phyloP scores from a whole-genome alignment of 768 basidiomycete genomes.

The Rhizopogon roseolus region DNA sequence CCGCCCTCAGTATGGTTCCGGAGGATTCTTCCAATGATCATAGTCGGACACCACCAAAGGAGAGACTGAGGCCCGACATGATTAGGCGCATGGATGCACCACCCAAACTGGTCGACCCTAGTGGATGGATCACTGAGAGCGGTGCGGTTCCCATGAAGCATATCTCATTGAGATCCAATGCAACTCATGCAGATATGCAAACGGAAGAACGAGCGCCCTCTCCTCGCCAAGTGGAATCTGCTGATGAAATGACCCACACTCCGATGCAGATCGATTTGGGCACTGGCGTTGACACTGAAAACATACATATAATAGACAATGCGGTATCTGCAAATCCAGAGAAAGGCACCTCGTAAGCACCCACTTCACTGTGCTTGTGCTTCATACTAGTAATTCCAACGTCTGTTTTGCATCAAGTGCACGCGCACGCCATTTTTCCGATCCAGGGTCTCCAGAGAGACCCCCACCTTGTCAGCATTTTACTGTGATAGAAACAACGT shows the following conservation, averaged over 20 bases:
- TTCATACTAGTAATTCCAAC: constrained; percentile 3
- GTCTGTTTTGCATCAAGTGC: background rate
- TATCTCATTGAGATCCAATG: background rate
- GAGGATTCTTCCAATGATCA: constrained; percentile 18
- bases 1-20: constrained; percentile 17
- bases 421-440: constrained; percentile 29
- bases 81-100: constrained; percentile 68
- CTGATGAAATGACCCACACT: background rate
- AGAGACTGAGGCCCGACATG: constrained; percentile 62
- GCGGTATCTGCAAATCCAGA: background rate
- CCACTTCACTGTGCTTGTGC: background rate
- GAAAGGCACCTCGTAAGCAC: background rate
- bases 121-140: constrained; percentile 61
- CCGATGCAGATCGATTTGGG: background rate
- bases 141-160: constrained; percentile 20
- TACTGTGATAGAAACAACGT: background rate
- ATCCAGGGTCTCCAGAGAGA: constrained; percentile 24
- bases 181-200: constrained; percentile 1
- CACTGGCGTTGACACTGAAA: background rate
- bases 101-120: constrained; percentile 69
- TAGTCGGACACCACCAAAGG: constrained; percentile 15
- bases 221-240: background rate
- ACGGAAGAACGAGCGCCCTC: constrained; percentile 2
- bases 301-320: background rate
- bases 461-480: background rate